These are phyloP conservation scores for Solanum hybrid DNA, from an alignment of 305 asterid species.

Conservation along the genomic window DNA sequence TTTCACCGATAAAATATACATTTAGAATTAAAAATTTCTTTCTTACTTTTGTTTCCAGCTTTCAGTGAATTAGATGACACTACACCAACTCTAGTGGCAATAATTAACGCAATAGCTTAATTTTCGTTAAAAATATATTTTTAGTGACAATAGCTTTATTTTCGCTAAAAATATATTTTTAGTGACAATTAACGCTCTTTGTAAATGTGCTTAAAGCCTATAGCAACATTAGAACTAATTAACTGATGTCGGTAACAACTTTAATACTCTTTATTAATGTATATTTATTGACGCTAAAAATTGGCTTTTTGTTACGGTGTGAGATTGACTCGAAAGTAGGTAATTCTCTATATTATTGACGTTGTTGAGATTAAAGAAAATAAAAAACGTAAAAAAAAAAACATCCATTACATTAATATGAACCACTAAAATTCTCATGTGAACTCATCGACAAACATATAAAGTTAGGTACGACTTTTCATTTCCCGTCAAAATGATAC, in stretches of 20 bases:
- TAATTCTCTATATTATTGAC: neutral
- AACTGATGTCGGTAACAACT: fast-evolving
- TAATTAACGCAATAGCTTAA: too few species aligned
- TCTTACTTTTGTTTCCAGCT: neutral
- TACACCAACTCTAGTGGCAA: neutral
- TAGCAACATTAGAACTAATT: too few species aligned
- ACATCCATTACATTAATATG: neutral
- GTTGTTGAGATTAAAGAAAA: neutral
- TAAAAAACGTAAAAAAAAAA: neutral
- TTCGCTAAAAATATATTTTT: too few species aligned
- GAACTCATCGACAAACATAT: neutral
- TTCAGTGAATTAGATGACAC: neutral
- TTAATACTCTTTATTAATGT: too few species aligned
- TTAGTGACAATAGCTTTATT: too few species aligned
- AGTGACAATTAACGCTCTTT: fast-evolving
- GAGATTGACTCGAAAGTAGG: neutral
- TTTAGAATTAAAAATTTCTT: neutral
- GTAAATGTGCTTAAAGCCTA: neutral
- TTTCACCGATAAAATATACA: neutral
- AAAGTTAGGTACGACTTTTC: neutral
- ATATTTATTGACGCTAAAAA: too few species aligned
- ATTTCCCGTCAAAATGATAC: neutral
- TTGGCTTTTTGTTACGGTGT: neutral
- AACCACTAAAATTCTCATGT: neutral
- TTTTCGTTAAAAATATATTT: fast-evolving